Evolutionary conservation across 1,139 yeast genomes (phyloP).

Genomic region (Hyphopichia wangnamkhiaoensis): DNA sequence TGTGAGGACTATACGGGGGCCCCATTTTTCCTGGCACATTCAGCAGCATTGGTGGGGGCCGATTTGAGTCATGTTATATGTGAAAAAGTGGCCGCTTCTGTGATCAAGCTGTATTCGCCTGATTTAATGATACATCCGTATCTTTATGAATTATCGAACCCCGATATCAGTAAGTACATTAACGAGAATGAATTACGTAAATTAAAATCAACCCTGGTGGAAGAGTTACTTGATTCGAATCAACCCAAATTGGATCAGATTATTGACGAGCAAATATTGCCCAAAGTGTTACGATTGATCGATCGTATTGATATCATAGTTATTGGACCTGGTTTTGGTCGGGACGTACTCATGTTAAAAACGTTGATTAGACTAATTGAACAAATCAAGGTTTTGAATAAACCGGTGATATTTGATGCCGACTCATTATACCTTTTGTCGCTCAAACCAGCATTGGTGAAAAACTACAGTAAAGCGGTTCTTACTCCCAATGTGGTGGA

Average conservation of each 20-base stretch:
- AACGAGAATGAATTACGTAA: slow-evolving; percentile 16
- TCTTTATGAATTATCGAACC: slow-evolving; percentile 40
- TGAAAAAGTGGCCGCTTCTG: slow-evolving; percentile 72
- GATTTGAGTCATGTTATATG: slow-evolving; percentile 89
- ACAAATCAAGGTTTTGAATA: slow-evolving; percentile 49
- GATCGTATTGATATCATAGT: slow-evolving; percentile 77
- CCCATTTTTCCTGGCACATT: slow-evolving; percentile 85
- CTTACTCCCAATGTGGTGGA: slow-evolving; percentile 91
- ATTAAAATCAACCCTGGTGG: slow-evolving; percentile 15
- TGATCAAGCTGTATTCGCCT: slow-evolving; percentile 87
- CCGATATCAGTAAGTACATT: slow-evolving; percentile 15
- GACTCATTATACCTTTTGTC: slow-evolving; percentile 75
- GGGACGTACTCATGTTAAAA: slow-evolving; percentile 69
- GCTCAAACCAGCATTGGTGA: slow-evolving; percentile 53
- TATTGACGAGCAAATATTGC: slow-evolving; percentile 48
- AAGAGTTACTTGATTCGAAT: slow-evolving; percentile 20
- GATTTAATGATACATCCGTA: slow-evolving; percentile 97
- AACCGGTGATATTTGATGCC: slow-evolving; percentile 84
- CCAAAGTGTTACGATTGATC: slow-evolving; percentile 55
- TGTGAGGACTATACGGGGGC: slow-evolving; percentile 97
- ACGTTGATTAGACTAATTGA: slow-evolving; percentile 59
- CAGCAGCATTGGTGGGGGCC: slow-evolving; percentile 82
- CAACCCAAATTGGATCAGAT: slow-evolving; percentile 26
- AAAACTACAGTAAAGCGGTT: slow-evolving; percentile 55
- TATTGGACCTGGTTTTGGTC: slow-evolving; percentile 92